phyloP scores from a whole-genome alignment of 805 yeast genomes.

The Babjeviella inositovora region DNA sequence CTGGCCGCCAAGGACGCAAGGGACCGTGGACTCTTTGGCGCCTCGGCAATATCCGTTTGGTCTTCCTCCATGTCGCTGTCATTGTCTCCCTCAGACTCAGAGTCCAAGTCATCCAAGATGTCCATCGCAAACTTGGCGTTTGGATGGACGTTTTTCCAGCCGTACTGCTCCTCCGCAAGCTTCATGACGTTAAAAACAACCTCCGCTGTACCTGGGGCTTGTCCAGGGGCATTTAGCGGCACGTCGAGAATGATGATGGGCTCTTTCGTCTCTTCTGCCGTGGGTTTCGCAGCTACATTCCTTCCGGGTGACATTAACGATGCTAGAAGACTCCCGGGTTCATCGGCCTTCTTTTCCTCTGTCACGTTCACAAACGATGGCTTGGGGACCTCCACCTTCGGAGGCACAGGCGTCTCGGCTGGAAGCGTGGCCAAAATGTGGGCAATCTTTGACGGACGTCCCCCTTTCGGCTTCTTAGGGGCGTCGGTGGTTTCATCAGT shows the following conservation, averaged over 20 bases:
- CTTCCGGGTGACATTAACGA: no score
- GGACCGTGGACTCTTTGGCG: constrained; percentile 1
- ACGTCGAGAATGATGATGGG: constrained; percentile 42
- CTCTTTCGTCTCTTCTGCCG: constrained; percentile 4
- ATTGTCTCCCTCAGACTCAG: constrained; percentile 28
- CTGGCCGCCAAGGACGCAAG: neutral
- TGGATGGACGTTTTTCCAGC: constrained; percentile 60
- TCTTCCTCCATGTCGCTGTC: constrained; percentile 23
- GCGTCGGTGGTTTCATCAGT: no score
- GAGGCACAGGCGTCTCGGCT: no score
- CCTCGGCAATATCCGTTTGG: constrained; percentile 4
- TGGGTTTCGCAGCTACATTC: constrained; percentile 1
- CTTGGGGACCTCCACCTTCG: no score
- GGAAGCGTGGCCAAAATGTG: no score
- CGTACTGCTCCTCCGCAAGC: constrained; percentile 73
- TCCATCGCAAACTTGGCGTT: constrained; percentile 42
- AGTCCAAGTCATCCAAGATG: constrained; percentile 29
- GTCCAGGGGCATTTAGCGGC: constrained; percentile 27
- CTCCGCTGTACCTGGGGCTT: constrained; percentile 44
- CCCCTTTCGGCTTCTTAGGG: no score
- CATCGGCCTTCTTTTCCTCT: no score
- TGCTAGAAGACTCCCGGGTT: no score
- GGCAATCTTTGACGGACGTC: no score
- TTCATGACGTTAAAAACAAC: constrained; percentile 57
- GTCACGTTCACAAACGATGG: no score